Base-by-base conservation (phyloP, 1,139 yeast species). In the Geotrichum aggregatum region DNA sequence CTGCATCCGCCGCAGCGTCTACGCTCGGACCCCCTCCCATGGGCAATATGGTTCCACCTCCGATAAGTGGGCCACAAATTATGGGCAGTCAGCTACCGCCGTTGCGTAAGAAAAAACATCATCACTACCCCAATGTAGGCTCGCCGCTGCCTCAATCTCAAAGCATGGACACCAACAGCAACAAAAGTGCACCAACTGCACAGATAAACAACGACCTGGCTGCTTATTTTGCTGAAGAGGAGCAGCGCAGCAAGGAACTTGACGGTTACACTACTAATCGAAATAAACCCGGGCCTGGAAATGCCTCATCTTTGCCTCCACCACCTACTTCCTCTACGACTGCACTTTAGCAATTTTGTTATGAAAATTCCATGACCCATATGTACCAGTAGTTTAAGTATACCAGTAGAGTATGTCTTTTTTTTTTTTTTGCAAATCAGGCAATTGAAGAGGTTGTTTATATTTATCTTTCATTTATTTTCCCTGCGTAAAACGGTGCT, bases 201-300 rank as follows among this genome's bases (percentile, higher is more conserved):
- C 45, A 54, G 22, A 44, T 49, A 11, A 40, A 44, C 11, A 52
- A 52, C 14, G 71, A 63, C 35, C 61, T 69, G 30, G 57, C 61
- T 30, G 66, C 63, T 22, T 70, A 70, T 56, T 70, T 70, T 57
- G 68, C 63, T 3, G 73, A 70, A 59, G 72, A 70, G 56, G 68
- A 64, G 46, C 54, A 63, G 50, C 55, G 62, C 35, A 66, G 70
- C 52, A 61, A 61, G 33, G 66, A 65, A 36, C 55, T 65, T 4
- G 56, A 53, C 14, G 52, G 44, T 1, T 49, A 43, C 18, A 22
- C 18, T 18, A 36, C 30, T 11, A 14, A 24, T 14, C 35, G 14
- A 16, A 8, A 18, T 33, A 19, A 14, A 8, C 30, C 38, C 3
- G n/a, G 26, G 14, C 16, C 21, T 1, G 36, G 31, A 10, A 14